Conservation (phyloP, 257 asterid genomes). For the Ophiorrhiza pumila region DNA sequence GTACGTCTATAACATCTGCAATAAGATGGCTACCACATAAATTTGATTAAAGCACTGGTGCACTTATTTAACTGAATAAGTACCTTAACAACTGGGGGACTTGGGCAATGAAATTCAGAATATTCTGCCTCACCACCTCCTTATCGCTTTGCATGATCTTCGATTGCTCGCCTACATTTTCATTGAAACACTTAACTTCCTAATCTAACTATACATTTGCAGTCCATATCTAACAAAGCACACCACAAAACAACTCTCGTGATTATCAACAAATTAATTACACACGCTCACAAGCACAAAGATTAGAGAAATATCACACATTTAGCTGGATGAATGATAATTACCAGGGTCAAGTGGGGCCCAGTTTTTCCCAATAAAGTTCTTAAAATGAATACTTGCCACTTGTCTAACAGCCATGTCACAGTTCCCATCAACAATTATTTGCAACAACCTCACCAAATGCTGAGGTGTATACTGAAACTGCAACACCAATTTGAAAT, state of each 20-base stretch:
- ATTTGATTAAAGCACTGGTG: background rate
- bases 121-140: conserved; percentile 87
- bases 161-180: conserved; percentile 66
- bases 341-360: conserved; percentile 78
- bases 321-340: background rate
- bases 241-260: background rate
- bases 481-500: conserved; percentile 39
- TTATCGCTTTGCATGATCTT: conserved; percentile 76
- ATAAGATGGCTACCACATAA: background rate
- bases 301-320: background rate
- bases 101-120: conserved; percentile 67
- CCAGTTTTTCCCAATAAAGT: conserved; percentile 84
- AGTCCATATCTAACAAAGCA: background rate
- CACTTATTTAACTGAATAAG: background rate
- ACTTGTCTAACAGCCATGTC: conserved; percentile 92
- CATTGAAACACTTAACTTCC: conserved; percentile 15
- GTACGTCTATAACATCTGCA: background rate
- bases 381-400: conserved; percentile 94
- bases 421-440: conserved; percentile 69
- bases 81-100: conserved; percentile 93
- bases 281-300: background rate
- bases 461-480: conserved; percentile 83
- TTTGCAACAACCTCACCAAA: conserved; percentile 94
- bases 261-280: background rate
- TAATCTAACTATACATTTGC: background rate